Evolutionary conservation across 305 asterid genomes (phyloP), one percentile per base, ranked within the genome.

Genomic region (Andrographis paniculata): DNA sequence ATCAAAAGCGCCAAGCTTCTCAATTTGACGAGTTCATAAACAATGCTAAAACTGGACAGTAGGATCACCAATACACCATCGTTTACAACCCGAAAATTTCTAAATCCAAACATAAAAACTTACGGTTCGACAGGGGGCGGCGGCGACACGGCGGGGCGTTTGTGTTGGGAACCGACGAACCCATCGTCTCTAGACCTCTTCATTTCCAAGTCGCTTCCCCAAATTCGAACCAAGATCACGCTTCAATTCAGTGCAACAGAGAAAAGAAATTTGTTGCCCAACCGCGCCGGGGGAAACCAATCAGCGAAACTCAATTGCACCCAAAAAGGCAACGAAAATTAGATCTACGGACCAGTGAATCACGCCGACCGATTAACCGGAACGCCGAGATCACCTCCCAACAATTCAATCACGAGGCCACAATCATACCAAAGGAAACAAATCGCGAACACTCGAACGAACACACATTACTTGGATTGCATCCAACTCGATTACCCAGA

Each of bases 161-260:
- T 73, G 50, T 58, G 64, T 58, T 72, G 86, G 69, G 86, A 60
- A 60, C 57, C 64, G 74, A 30, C 59, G 56, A 57, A 63, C 36
- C 56, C 61, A 60, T 69, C 96, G 53, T 86, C 94, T 67, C 78
- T 58, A 22, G 73, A 64, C 95, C 81, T 73, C 84, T 77, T 80
- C 95, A 86, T 81, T 65, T 60, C 52, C n/a, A n/a, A 72, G 58
- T 48, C 55, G 63, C 17, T 48, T 33, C 53, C 60, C 37, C 68
- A 60, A 56, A 65, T 45, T 61, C 63, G 28, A 58, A 60, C 33
- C 33, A 63, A 44, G 71, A 35, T 53, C 66, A 62, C 63, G 57
- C 62, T 62, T 70, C 66, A 62, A 73, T 68, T 61, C 28, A 50
- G 16, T n/a, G n/a, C n/a, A n/a, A n/a, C n/a, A 55, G 22, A 18